Evolutionary conservation across 306 rosid genomes (phyloP).

Genomic region (Begonia peltatifolia): DNA sequence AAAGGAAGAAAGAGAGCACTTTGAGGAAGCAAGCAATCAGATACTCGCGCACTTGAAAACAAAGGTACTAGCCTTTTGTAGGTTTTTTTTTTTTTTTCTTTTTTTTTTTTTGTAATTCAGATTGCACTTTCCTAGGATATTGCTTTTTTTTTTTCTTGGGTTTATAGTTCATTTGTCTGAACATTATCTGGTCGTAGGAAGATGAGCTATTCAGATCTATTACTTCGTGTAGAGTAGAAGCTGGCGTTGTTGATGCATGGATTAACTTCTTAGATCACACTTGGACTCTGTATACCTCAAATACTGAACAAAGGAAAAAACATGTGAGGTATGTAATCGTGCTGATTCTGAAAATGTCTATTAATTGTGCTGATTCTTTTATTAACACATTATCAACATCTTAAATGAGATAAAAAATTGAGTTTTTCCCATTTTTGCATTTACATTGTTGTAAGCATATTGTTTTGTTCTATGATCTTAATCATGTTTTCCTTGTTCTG

Average conservation of each 20-base stretch:
- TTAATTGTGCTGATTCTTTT: conserved; percentile 11
- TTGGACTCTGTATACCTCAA: conserved; percentile 43
- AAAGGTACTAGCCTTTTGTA: conserved; percentile 35
- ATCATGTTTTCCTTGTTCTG: neutral
- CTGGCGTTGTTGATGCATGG: conserved; percentile 49
- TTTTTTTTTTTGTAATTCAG: neutral
- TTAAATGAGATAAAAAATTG: neutral
- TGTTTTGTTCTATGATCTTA: neutral
- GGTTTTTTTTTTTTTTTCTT: neutral
- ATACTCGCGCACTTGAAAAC: conserved; percentile 49
- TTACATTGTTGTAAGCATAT: neutral
- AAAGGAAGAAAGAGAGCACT: conserved; percentile 81
- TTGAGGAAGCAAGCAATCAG: conserved; percentile 74
- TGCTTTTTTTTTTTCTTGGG: neutral
- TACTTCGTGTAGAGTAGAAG: conserved; percentile 50
- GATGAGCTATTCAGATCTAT: conserved; percentile 62
- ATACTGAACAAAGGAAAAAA: conserved; percentile 39
- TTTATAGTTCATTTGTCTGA: conserved; percentile 2
- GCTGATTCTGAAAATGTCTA: conserved; percentile 4
- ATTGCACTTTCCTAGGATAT: neutral
- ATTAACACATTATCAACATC: neutral
- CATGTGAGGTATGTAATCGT: conserved; percentile 59
- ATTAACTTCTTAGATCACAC: conserved; percentile 50
- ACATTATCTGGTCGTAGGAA: conserved; percentile 42
- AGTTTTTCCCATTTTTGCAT: neutral